Evolutionary conservation across 2,329 filamentous ascomycete genomes (phyloP).

Genomic region (Aspergillus sp.): DNA sequence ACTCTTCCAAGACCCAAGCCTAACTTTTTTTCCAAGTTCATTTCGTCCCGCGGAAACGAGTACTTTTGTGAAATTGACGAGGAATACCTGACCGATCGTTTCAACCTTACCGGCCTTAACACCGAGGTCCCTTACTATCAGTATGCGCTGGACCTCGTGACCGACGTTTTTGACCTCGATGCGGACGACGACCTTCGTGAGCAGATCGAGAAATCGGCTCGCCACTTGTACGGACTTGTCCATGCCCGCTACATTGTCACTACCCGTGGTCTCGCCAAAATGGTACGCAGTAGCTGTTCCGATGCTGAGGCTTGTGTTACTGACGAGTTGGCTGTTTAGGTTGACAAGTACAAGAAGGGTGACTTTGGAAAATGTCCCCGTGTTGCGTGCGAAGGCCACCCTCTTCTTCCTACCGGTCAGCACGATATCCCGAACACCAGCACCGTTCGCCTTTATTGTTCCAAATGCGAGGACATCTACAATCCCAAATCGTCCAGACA

Average conservation of each 20-base stretch:
- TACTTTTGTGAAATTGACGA: conserved; percentile 99
- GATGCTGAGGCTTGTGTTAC: neutral
- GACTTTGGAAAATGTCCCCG: conserved; percentile 98
- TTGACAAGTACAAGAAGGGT: conserved; percentile 97
- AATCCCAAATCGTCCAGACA: conserved; percentile 98
- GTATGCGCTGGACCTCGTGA: conserved; percentile 95
- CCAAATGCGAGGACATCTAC: conserved; percentile 96
- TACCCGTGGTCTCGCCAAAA: conserved; percentile 88
- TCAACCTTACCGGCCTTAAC: conserved; percentile 96
- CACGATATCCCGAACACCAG: conserved; percentile 85
- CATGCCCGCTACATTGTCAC: conserved; percentile 97
- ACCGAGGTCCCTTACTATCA: conserved; percentile 98
- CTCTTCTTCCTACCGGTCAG: conserved; percentile 90
- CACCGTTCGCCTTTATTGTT: conserved; percentile 95
- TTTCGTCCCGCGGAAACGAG: conserved; percentile 94
- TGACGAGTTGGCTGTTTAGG: conserved; percentile 53
- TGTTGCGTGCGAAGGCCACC: conserved; percentile 90
- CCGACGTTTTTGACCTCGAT: conserved; percentile 97
- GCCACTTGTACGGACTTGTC: conserved; percentile 92
- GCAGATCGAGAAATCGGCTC: conserved; percentile 94
- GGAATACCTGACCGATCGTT: conserved; percentile 95
- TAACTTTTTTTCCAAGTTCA: conserved; percentile 65
- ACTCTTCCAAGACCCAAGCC: conserved; percentile 4
- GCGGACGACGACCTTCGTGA: conserved; percentile 98
- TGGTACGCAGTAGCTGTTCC: conserved; percentile 64